A percentile compares a stretch with the other conserved stretches of the same genome.
Evolutionary conservation across 1,284 basidiomycete genomes (phyloP).

Genomic region (Cerrena zonata): DNA sequence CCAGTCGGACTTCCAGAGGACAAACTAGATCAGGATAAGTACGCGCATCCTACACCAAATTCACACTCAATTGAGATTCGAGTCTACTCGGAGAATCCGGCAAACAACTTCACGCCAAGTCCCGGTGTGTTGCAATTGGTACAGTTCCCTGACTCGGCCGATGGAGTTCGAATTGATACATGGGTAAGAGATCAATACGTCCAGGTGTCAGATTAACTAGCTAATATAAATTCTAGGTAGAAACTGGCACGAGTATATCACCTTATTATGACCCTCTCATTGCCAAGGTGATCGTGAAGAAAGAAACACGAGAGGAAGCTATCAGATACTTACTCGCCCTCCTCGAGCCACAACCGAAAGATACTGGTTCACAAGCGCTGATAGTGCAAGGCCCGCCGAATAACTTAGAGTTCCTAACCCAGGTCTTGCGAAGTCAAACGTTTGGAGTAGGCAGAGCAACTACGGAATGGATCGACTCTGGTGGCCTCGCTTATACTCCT

Average conservation of each 20-base stretch:
- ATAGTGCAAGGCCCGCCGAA: background rate
- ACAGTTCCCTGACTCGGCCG: slow-evolving; percentile 30
- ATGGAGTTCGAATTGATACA: slow-evolving; percentile 50
- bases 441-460: background rate
- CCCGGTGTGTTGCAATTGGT: slow-evolving; percentile 61
- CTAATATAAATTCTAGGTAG: too few species aligned
- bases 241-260: slow-evolving; percentile 47
- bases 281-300: slow-evolving; percentile 48
- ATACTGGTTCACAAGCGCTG: background rate
- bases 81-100: slow-evolving; percentile 64
- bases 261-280: slow-evolving; percentile 56
- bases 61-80: slow-evolving; percentile 57
- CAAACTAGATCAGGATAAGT: slow-evolving; percentile 31
- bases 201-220: background rate
- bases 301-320: slow-evolving; percentile 36
- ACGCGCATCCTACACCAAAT: slow-evolving; percentile 21
- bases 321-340: slow-evolving; percentile 29
- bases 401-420: background rate
- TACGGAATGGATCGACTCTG: background rate
- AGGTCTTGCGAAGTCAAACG: background rate
- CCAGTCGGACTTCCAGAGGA: slow-evolving; percentile 6
- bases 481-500: background rate
- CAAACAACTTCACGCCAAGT: slow-evolving; percentile 51
- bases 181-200: slow-evolving; percentile 37
- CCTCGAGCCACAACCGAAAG: background rate